Conservation (phyloP, 208 protist genomes). For the Acanthamoeba healyi region DNA sequence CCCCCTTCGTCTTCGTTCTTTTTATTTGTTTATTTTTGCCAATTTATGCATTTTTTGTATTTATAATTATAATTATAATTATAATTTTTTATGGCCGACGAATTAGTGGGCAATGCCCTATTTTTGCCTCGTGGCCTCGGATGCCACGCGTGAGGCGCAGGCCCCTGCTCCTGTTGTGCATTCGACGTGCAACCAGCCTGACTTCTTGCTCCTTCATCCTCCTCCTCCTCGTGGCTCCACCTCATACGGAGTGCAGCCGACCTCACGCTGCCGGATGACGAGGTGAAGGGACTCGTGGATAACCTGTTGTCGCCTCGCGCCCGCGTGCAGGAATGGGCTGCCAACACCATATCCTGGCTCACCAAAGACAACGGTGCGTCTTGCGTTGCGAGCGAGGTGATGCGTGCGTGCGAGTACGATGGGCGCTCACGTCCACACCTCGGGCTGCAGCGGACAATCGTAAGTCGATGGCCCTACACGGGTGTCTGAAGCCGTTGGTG, state of each 20-base stretch:
- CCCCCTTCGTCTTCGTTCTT: not conserved
- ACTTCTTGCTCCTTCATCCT: not conserved
- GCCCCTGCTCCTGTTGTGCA: not conserved
- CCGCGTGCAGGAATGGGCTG: constrained; percentile 45
- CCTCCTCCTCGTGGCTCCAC: too few relatives aligned
- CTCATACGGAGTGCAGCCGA: constrained; percentile 19
- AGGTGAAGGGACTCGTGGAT: constrained; percentile 6
- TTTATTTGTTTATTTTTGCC: not conserved
- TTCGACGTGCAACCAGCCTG: not conserved
- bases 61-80: not conserved
- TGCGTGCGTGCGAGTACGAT: not conserved
- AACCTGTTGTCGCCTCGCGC: not conserved
- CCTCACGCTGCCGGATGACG: constrained; percentile 30
- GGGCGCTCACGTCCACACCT: not conserved
- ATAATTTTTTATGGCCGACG: not conserved
- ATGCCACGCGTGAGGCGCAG: not conserved
- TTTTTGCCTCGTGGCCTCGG: not conserved
- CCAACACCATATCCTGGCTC: constrained; percentile 60
- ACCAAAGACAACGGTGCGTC: constrained; percentile 36
- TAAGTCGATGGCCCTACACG: not conserved
- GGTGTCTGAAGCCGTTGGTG: constrained; percentile 27
- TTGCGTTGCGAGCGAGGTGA: too few relatives aligned
- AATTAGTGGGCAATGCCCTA: too few relatives aligned
- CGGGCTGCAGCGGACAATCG: not conserved
- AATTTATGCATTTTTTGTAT: not conserved